Conservation (phyloP, 352 stramenopile species). For the Phytophthora megakarya region DNA sequence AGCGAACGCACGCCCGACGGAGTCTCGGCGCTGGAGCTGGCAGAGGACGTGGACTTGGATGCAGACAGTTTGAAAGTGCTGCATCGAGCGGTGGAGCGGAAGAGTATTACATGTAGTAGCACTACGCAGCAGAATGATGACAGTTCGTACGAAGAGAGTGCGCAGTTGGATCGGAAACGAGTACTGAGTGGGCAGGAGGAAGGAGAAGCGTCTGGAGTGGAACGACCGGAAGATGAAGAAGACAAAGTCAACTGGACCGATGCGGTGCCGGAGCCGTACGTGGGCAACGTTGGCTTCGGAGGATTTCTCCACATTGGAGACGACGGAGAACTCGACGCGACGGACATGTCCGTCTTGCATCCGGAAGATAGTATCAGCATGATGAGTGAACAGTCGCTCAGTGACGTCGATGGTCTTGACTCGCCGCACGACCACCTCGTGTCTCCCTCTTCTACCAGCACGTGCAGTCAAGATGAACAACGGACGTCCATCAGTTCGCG, state of each 20-base stretch:
- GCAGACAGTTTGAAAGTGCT: constrained; percentile 58
- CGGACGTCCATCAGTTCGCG: constrained; percentile 36
- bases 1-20: constrained; percentile 50
- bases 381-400: constrained; percentile 51
- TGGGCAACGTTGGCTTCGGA: constrained; percentile 28
- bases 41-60: constrained; percentile 46
- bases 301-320: constrained; percentile 33
- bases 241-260: constrained; percentile 27
- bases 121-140: constrained; percentile 22
- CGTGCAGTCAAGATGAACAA: constrained; percentile 41
- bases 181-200: constrained; percentile 32
- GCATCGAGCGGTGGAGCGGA: constrained; percentile 29
- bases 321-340: constrained; percentile 17
- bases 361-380: constrained; percentile 41
- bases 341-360: constrained; percentile 24
- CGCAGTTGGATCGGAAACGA: constrained; percentile 13
- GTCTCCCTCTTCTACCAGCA: constrained; percentile 65
- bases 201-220: constrained; percentile 33
- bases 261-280: constrained; percentile 25
- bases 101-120: constrained; percentile 1
- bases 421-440: constrained; percentile 54
- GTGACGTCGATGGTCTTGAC: constrained; percentile 43
- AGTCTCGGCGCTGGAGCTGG: constrained; percentile 58
- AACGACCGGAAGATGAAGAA: constrained; percentile 23
- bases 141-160: constrained; percentile 27